Percentiles rank a stretch among this genome's conserved stretches.
Conservation (phyloP, 2,329 filamentous ascomycete species). For the Rosellinia necatrix region DNA sequence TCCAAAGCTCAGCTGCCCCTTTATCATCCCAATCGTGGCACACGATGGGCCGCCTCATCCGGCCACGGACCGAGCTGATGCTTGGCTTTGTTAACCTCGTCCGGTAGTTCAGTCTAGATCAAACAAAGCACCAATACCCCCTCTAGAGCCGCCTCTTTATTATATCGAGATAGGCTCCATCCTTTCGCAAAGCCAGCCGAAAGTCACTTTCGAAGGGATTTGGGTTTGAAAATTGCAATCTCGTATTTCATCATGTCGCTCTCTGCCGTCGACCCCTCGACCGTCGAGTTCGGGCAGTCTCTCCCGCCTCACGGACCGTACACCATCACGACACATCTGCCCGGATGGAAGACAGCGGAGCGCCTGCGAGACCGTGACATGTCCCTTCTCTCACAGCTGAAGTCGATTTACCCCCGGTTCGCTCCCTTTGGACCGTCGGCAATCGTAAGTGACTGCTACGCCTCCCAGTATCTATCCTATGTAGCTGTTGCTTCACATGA, state of each 20-base stretch:
- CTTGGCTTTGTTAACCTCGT: no score
- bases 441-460: constrained; percentile 39
- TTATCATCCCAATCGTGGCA: no score
- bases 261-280: constrained; percentile 17
- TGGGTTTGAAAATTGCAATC: background rate
- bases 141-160: no score
- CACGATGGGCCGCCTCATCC: no score
- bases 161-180: no score
- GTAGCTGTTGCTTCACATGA: background rate
- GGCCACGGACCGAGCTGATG: no score
- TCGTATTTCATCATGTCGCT: constrained; percentile 6
- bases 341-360: constrained; percentile 48
- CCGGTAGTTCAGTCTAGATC: no score
- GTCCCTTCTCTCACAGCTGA: constrained; percentile 41
- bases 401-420: constrained; percentile 54
- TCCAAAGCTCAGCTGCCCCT: no score
- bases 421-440: constrained; percentile 45
- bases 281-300: constrained; percentile 46
- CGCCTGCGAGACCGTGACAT: constrained; percentile 49
- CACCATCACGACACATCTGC: constrained; percentile 51
- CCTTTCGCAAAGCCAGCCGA: no score
- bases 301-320: constrained; percentile 53
- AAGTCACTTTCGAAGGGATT: no score
- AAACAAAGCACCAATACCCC: no score
- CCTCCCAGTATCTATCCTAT: background rate